Evolutionary conservation across 768 basidiomycete species (phyloP).

Genomic region (Tricholoma sp.): DNA sequence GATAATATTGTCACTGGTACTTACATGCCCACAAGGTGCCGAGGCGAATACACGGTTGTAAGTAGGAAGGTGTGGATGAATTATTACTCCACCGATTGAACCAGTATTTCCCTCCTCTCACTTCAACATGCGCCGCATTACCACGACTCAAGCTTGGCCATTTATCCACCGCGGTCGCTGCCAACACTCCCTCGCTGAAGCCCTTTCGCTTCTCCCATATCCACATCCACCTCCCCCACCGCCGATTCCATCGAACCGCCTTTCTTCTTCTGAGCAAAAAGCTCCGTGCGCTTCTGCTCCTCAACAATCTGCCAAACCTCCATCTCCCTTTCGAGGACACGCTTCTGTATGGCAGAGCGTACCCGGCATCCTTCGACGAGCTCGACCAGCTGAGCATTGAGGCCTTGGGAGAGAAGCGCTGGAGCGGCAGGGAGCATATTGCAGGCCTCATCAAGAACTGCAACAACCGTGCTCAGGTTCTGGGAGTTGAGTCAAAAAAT

Average conservation of each 20-base stretch:
- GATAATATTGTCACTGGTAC: no score
- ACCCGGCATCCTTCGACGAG: background rate
- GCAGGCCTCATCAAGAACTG: constrained; percentile 1
- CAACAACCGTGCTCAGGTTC: constrained; percentile 2
- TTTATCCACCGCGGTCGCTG: constrained; percentile 2
- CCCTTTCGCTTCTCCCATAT: constrained; percentile 1
- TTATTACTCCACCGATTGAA: no score
- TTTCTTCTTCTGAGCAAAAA: background rate
- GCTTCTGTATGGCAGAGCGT: background rate
- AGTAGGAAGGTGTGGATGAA: no score
- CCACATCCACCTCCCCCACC: background rate
- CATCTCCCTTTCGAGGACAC: constrained; percentile 2
- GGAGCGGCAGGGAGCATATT: background rate
- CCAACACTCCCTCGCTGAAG: constrained; percentile 1
- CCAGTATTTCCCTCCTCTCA: no score
- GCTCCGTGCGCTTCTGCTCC: constrained; percentile 1
- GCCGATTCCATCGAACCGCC: background rate
- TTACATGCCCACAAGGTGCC: no score
- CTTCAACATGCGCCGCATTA: background rate
- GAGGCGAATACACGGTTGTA: no score
- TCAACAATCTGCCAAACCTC: constrained; percentile 2
- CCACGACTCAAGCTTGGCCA: background rate
- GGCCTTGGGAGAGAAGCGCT: background rate
- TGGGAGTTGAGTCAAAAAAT: background rate
- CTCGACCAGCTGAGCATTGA: background rate